These are phyloP conservation scores for Hypoxylon sp. DNA, from an alignment of 2,329 filamentous ascomycete species.

Conservation along the genomic window DNA sequence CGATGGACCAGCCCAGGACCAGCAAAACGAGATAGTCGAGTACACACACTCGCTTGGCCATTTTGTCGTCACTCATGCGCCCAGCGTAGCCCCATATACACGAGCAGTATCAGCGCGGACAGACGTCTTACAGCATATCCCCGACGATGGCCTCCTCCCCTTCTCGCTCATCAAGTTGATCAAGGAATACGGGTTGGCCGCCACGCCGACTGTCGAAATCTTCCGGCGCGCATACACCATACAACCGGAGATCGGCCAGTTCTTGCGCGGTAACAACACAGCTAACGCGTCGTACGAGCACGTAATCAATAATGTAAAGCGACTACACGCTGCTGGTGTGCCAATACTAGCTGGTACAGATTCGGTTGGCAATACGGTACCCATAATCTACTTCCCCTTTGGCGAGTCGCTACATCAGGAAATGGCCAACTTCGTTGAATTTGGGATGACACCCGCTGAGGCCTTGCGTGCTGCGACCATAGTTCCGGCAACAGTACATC, in stretches of 20 bases:
- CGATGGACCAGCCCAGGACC: conserved; percentile 39
- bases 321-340: conserved; percentile 49
- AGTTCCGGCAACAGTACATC: conserved; percentile 40
- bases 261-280: conserved; percentile 38
- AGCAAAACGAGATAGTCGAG: conserved; percentile 46
- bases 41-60: conserved; percentile 33
- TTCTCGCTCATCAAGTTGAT: conserved; percentile 35
- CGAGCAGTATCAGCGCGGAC: conserved; percentile 42
- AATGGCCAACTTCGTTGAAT: conserved; percentile 48
- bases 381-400: conserved; percentile 42
- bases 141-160: conserved; percentile 45
- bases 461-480: conserved; percentile 51
- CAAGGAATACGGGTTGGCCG: conserved; percentile 38
- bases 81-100: conserved; percentile 31
- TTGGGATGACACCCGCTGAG: conserved; percentile 48
- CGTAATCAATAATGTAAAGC: conserved; percentile 62
- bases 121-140: conserved; percentile 49
- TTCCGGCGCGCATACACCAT: conserved; percentile 48
- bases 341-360: conserved; percentile 54
- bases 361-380: conserved; percentile 41
- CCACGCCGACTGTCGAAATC: conserved; percentile 48
- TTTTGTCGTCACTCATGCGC: conserved; percentile 47
- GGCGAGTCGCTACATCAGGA: conserved; percentile 50
- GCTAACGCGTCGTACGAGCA: conserved; percentile 55
- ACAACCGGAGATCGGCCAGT: conserved; percentile 38